Percentiles rank a stretch among this genome's conserved stretches.
These are phyloP conservation scores for Neurospora sp. DNA, from an alignment of 495 filamentous ascomycete genomes.

Conservation along the genomic window DNA sequence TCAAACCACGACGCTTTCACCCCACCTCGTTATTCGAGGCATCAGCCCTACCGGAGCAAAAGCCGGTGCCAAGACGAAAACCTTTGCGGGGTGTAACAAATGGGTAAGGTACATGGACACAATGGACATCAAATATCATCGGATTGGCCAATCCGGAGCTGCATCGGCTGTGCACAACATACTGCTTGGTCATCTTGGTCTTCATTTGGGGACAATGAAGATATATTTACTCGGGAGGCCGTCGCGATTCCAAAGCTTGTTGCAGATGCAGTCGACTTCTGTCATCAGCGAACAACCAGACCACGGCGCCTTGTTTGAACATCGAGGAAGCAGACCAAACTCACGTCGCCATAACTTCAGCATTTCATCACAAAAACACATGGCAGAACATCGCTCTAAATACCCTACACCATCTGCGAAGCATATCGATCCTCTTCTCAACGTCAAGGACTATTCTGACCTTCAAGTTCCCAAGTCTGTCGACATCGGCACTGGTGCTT, in stretches of 20 bases:
- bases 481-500: neutral
- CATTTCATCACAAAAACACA: neutral
- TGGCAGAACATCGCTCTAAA: neutral
- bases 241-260: neutral
- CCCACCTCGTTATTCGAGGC: neutral
- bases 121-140: neutral
- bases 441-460: neutral
- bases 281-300: neutral
- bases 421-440: neutral
- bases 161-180: neutral
- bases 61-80: neutral
- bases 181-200: neutral
- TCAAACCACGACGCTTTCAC: neutral
- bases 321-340: neutral
- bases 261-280: neutral
- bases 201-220: neutral
- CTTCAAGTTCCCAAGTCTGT: neutral
- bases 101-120: neutral
- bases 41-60: neutral
- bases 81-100: neutral
- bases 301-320: neutral
- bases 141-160: neutral
- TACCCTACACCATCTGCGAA: neutral
- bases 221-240: neutral
- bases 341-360: neutral